Evolutionary conservation across 163 green algal genomes (phyloP).

Genomic region (Scenedesmus sp.): DNA sequence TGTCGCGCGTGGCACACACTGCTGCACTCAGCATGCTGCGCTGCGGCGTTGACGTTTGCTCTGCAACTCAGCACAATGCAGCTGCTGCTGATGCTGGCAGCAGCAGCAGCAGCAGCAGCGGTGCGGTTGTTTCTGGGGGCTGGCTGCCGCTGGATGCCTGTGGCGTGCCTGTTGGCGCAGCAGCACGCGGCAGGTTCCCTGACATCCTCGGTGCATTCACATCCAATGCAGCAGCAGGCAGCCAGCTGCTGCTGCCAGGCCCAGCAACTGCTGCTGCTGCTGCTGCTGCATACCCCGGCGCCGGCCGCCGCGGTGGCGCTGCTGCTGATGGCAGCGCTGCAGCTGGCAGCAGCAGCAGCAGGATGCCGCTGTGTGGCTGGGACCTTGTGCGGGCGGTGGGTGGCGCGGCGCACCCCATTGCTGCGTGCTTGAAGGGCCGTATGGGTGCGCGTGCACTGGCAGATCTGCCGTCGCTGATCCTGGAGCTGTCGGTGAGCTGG

Average conservation of each 20-base stretch:
- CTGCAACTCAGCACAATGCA: background rate
- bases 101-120: background rate
- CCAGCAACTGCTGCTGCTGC: background rate
- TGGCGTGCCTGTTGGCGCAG: conserved; percentile 21
- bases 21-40: conserved; percentile 46
- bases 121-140: background rate
- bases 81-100: background rate
- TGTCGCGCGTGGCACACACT: conserved; percentile 8
- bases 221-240: conserved; percentile 5
- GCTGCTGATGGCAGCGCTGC: conserved; percentile 1
- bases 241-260: background rate
- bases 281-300: background rate
- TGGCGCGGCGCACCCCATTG: conserved; percentile 22
- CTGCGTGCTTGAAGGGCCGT: conserved; percentile 37
- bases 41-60: conserved; percentile 7
- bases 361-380: conserved; percentile 41
- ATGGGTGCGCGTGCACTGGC: background rate
- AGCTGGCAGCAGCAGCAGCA: background rate
- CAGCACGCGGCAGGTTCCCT: conserved; percentile 14
- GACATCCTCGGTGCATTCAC: background rate
- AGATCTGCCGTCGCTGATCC: conserved; percentile 45
- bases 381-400: conserved; percentile 35
- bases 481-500: conserved; percentile 43
- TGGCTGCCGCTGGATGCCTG: conserved; percentile 30
- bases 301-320: background rate